Conservation (phyloP, 2,329 filamentous ascomycete genomes). For the Aspergillus sp. region DNA sequence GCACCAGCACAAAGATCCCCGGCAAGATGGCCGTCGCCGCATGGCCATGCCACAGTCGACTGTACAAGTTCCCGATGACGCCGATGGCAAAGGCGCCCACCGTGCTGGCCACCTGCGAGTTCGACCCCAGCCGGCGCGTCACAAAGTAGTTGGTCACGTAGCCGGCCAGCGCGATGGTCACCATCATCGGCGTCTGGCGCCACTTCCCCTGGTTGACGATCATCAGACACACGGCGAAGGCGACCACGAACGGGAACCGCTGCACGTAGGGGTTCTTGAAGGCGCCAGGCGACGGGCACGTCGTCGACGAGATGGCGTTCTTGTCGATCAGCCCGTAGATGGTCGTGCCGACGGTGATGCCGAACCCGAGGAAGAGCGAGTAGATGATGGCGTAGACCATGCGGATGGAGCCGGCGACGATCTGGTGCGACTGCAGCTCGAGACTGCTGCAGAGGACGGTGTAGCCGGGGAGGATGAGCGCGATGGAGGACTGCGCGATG, state of each 20-base stretch:
- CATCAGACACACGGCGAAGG: slow-evolving; percentile 71
- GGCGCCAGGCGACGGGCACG: slow-evolving; percentile 49
- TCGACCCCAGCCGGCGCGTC: slow-evolving; percentile 63
- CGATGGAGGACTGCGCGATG: slow-evolving; percentile 70
- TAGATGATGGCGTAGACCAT: slow-evolving; percentile 76
- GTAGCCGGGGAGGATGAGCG: slow-evolving; percentile 70
- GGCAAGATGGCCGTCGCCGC: slow-evolving; percentile 83
- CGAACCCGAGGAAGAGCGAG: slow-evolving; percentile 69
- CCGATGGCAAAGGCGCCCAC: slow-evolving; percentile 75
- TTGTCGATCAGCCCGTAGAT: slow-evolving; percentile 62
- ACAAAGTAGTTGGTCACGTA: slow-evolving; percentile 76
- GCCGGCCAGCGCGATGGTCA: slow-evolving; percentile 69
- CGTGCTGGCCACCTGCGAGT: slow-evolving; percentile 74
- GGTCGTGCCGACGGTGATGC: slow-evolving; percentile 66
- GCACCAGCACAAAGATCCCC: slow-evolving; percentile 73
- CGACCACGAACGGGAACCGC: slow-evolving; percentile 70
- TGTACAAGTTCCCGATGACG: slow-evolving; percentile 75
- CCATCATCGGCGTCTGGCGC: slow-evolving; percentile 75
- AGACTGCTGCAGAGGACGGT: slow-evolving; percentile 61
- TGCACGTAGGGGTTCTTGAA: slow-evolving; percentile 46
- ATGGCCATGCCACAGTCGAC: slow-evolving; percentile 68
- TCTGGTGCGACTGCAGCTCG: slow-evolving; percentile 67
- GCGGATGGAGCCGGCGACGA: slow-evolving; percentile 69
- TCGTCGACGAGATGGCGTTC: slow-evolving; percentile 50
- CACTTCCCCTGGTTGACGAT: slow-evolving; percentile 81